Evolutionary conservation across 2,329 filamentous ascomycete species (phyloP).

Genomic region (Stagonosporopsis rhizophila): DNA sequence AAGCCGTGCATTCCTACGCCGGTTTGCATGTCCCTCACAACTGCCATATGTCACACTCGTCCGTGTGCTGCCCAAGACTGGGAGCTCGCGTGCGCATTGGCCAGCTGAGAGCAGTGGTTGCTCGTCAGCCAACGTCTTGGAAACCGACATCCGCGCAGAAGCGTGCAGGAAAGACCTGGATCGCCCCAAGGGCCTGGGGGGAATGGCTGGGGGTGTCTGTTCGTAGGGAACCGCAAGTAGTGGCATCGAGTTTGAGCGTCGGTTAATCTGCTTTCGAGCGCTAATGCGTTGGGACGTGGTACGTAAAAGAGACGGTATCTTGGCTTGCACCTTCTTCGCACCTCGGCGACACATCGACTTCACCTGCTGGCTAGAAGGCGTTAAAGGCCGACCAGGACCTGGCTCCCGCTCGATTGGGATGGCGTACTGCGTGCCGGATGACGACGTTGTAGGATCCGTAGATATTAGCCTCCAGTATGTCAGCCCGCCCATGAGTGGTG

Average conservation of each 20-base stretch:
- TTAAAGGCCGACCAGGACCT: slow-evolving; percentile 19
- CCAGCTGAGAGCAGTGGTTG: slow-evolving; percentile 6
- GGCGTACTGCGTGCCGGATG: slow-evolving; percentile 35
- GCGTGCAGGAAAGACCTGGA: slow-evolving; percentile 19
- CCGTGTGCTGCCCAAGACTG: slow-evolving; percentile 16
- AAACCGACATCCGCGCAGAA: slow-evolving; percentile 10
- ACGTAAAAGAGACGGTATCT: slow-evolving; percentile 38
- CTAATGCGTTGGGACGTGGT: slow-evolving; percentile 23
- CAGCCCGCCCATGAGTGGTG: slow-evolving; percentile 44
- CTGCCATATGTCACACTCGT: slow-evolving; percentile 23
- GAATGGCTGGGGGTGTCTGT: slow-evolving; percentile 9
- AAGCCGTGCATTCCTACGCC: slow-evolving; percentile 25
- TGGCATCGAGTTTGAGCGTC: slow-evolving; percentile 38
- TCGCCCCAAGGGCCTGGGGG: slow-evolving; percentile 17
- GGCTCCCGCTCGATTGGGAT: slow-evolving; percentile 32
- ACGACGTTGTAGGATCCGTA: slow-evolving; percentile 10
- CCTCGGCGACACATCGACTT: slow-evolving; percentile 36
- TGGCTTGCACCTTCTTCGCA: slow-evolving; percentile 39
- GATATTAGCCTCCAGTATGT: slow-evolving; percentile 42
- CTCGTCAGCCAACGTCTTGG: slow-evolving; percentile 8
- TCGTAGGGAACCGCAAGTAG: slow-evolving; percentile 29
- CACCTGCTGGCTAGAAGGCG: slow-evolving; percentile 29
- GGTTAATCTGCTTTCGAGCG: slow-evolving; percentile 25
- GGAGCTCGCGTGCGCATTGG: slow-evolving; percentile 7
- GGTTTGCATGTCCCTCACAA: slow-evolving; percentile 25